phyloP scores from a whole-genome alignment of 176 grass and related monocot genomes.

The Poa pratensis region DNA sequence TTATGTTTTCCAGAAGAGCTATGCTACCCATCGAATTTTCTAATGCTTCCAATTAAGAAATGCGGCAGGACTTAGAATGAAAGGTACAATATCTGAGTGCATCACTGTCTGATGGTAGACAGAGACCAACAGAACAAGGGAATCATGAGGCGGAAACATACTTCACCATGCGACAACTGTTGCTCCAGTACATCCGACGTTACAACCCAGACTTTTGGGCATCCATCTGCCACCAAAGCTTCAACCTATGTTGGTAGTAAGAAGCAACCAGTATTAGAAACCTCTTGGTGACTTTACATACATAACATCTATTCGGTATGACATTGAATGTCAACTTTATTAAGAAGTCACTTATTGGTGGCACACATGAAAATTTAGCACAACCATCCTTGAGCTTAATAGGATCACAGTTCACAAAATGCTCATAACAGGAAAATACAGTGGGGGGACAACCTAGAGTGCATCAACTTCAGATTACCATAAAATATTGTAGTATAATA shows the following conservation, averaged over 20 bases:
- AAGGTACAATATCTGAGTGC: slow-evolving; percentile 19
- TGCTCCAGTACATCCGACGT: slow-evolving; percentile 86
- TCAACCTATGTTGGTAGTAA: slow-evolving; percentile 74
- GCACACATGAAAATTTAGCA: neutral
- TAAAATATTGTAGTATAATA: neutral
- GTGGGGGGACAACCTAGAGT: neutral
- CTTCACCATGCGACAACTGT: slow-evolving; percentile 76
- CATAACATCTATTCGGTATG: neutral
- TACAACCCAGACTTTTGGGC: slow-evolving; percentile 86
- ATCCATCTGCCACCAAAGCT: slow-evolving; percentile 79
- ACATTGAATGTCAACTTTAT: slow-evolving; percentile 23
- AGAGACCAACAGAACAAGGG: slow-evolving; percentile 8
- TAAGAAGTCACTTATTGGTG: neutral
- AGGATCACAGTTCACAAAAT: neutral
- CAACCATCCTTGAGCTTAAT: neutral
- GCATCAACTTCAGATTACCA: neutral
- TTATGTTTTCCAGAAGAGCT: neutral
- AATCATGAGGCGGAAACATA: slow-evolving; percentile 37
- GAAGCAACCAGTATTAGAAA: slow-evolving; percentile 31
- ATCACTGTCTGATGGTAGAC: slow-evolving; percentile 4
- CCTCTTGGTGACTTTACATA: neutral
- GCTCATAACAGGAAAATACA: slow-evolving; percentile 1
- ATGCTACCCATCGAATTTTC: neutral
- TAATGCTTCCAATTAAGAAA: neutral
- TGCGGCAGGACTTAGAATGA: neutral